phyloP scores from a whole-genome alignment of 2,329 filamentous ascomycete species.

The Botrytis fragariae region DNA sequence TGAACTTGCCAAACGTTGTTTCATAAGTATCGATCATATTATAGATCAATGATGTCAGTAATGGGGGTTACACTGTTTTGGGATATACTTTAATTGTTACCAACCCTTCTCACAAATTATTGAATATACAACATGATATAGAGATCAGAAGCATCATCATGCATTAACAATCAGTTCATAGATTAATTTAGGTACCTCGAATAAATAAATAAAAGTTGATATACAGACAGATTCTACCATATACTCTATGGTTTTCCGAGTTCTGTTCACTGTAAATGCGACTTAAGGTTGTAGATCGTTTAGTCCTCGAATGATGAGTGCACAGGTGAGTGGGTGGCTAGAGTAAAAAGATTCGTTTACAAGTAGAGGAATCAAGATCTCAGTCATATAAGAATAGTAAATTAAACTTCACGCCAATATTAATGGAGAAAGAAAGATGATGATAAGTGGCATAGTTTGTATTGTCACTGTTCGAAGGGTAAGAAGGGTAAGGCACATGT shows the following conservation, averaged over 20 bases:
- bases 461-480: accelerated
- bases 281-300: too few relatives aligned
- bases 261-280: neutral
- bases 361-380: too few relatives aligned
- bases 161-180: too few relatives aligned
- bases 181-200: too few relatives aligned
- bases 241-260: neutral
- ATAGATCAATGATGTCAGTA: neutral
- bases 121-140: neutral
- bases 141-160: too few relatives aligned
- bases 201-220: too few relatives aligned
- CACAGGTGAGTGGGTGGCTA: too few relatives aligned
- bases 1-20: neutral
- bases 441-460: neutral
- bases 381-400: neutral
- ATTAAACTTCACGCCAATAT: neutral
- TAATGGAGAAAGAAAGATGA: neutral
- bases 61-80: neutral
- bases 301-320: too few relatives aligned
- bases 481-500: accelerated
- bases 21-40: too few relatives aligned
- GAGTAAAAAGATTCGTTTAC: too few relatives aligned
- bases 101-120: accelerated
- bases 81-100: neutral
- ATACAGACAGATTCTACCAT: neutral